A percentile compares a stretch with the other conserved stretches of the same genome.
Evolutionary conservation across 805 yeast genomes (phyloP).

Genomic region (Myxozyma neotropica): DNA sequence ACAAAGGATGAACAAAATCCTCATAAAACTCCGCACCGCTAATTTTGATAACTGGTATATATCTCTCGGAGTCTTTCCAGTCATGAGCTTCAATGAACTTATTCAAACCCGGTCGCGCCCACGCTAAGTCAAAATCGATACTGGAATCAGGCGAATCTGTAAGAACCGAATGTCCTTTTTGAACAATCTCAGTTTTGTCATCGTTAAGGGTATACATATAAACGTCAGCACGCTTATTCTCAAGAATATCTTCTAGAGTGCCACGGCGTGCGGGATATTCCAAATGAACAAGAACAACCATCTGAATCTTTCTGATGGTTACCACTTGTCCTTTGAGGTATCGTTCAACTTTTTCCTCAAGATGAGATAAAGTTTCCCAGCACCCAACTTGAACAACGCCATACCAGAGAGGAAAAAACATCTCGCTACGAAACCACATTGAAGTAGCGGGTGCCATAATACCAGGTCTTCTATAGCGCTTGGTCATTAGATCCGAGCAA

Average conservation of each 20-base stretch:
- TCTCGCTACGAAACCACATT: conserved; percentile 3
- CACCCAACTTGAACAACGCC: not conserved
- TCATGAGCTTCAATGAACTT: conserved; percentile 9
- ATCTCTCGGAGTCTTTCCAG: not conserved
- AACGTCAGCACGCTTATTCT: not conserved
- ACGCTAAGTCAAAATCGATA: not conserved
- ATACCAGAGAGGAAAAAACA: conserved; percentile 2
- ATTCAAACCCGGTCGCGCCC: conserved; percentile 6
- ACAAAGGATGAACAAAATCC: not conserved
- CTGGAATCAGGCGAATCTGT: conserved; percentile 2
- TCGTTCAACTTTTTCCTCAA: conserved; percentile 6
- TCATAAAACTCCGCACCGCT: not conserved
- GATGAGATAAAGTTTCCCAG: not conserved
- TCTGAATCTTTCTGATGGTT: not conserved
- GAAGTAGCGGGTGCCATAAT: not conserved
- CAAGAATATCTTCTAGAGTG: not conserved
- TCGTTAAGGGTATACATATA: not conserved
- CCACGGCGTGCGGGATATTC: not conserved
- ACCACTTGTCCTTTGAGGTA: not conserved
- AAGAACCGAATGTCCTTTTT: not conserved
- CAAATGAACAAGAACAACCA: not conserved
- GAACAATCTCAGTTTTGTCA: not conserved
- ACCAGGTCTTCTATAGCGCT: not conserved
- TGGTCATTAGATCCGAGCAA: not conserved
- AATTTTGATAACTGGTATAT: not conserved